These are phyloP conservation scores for Wickerhamomyces sp. DNA, from an alignment of 1,139 yeast species.

Conservation along the genomic window DNA sequence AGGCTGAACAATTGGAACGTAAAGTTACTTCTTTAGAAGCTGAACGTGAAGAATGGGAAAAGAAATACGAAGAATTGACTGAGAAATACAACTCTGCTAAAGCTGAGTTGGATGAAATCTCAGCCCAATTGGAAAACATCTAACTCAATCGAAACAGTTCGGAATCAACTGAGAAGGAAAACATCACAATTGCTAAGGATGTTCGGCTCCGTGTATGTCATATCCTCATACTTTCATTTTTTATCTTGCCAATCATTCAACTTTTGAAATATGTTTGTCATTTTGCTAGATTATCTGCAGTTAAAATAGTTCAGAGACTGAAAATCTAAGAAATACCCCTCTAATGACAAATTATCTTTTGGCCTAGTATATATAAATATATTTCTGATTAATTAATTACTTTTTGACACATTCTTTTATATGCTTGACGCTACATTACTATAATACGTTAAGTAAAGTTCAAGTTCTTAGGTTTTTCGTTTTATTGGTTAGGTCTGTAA, in stretches of 20 bases:
- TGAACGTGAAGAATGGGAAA: constrained; percentile 90
- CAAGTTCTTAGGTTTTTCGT: no score
- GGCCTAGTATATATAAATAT: no score
- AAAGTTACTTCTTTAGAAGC: constrained; percentile 88
- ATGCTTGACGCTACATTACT: no score
- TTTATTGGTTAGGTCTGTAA: neutral
- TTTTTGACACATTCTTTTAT: no score
- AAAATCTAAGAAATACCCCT: no score
- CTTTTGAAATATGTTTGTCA: neutral
- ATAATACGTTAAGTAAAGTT: no score
- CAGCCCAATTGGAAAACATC: constrained; percentile 87
- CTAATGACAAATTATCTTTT: no score
- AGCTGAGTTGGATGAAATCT: constrained; percentile 87
- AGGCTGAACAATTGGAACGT: constrained; percentile 96
- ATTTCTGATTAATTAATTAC: no score
- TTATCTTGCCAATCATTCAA: neutral
- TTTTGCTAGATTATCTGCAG: neutral
- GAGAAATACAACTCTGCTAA: constrained; percentile 78
- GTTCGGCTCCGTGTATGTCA: neutral
- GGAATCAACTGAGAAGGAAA: neutral
- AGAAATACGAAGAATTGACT: constrained; percentile 84
- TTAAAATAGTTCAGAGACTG: no score
- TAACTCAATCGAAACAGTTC: constrained; percentile 31
- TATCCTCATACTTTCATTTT: neutral
- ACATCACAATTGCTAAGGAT: neutral